phyloP scores from a whole-genome alignment of 352 stramenopile species.

The Blastocystis sp. region DNA sequence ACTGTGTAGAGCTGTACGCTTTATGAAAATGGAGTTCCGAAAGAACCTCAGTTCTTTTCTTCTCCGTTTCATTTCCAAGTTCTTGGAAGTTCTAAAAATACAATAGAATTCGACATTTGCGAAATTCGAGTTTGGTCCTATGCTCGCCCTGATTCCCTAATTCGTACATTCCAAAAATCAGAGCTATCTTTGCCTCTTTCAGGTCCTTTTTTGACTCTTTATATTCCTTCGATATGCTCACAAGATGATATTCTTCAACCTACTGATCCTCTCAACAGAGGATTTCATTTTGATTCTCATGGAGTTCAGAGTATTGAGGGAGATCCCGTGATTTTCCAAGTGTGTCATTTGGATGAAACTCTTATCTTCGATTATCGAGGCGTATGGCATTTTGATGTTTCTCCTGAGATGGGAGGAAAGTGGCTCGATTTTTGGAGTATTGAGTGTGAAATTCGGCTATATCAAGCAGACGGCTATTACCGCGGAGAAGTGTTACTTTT shows the following conservation, averaged over 20 bases:
- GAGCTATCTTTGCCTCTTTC: not conserved
- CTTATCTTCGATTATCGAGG: not conserved
- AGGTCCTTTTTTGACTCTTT: not conserved
- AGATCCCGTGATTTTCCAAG: not conserved
- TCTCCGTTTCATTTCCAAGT: not conserved
- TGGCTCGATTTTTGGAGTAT: not conserved
- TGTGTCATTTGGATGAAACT: not conserved
- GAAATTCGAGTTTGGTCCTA: slow-evolving; percentile 14
- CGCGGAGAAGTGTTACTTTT: not conserved
- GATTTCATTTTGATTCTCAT: not conserved
- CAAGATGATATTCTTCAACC: not conserved
- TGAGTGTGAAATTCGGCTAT: not conserved
- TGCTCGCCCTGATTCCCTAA: not conserved
- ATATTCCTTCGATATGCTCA: not conserved
- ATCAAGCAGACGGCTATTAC: not conserved
- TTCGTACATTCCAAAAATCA: not conserved
- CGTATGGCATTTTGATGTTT: not conserved
- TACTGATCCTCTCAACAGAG: not conserved
- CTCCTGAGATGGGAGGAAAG: not conserved
- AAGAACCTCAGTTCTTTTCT: not conserved
- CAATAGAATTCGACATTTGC: not conserved
- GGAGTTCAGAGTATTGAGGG: not conserved
- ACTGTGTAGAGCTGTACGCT: not conserved
- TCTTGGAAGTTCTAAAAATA: not conserved
- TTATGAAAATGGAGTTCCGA: not conserved